Base-by-base conservation (phyloP, 2,329 filamentous ascomycete species). In the Ciborinia camelliae region DNA sequence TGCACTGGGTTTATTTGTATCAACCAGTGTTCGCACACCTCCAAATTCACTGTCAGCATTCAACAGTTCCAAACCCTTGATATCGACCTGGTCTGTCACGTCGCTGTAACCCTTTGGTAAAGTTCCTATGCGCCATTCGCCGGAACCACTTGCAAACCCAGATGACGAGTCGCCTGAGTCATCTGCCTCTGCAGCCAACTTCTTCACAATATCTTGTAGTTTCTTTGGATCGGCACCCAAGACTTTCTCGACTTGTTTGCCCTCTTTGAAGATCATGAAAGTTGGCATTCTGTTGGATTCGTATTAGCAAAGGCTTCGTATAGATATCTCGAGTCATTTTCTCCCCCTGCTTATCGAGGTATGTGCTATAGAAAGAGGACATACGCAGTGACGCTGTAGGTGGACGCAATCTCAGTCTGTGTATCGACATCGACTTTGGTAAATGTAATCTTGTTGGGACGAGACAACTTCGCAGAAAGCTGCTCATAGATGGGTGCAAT, bases 211-310 rank as follows among this genome's bases (percentile, higher is more conserved):
- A 48, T 85, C 81, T 72, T 87, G 86, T 20, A 98, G 85, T 73
- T 88, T 87, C 64, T 81, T 78, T 18, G 86, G 83, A 75, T 97
- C 86, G 57, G 90, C 90, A 52, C 92, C 93, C 74, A 85, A 82
- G 66, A 95, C 84, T 72, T 86, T 89, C 61, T 89, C 84, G 54
- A 86, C 83, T 64, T 87, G 80, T 68, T 86, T 81, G 71, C 87
- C 89, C 74, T 89, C 84, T 72, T 89, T 89, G 81, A 91, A 96
- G 73, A 97, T 84, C 74, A 98, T 84, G 77, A 98, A 97, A n/a
- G 93, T 96, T 10, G 95, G 95, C 75, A 94, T 84, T 32, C 83
- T 84, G 60, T 26, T 39, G 12, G 5, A 60, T 62, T 26, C 20
- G 1, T 39, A 45, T 69, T 64, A 68, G 67, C 41, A 59, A 47